These are phyloP conservation scores for Symbiodinium natans DNA, from an alignment of 73 alveolate genomes.

Conservation along the genomic window DNA sequence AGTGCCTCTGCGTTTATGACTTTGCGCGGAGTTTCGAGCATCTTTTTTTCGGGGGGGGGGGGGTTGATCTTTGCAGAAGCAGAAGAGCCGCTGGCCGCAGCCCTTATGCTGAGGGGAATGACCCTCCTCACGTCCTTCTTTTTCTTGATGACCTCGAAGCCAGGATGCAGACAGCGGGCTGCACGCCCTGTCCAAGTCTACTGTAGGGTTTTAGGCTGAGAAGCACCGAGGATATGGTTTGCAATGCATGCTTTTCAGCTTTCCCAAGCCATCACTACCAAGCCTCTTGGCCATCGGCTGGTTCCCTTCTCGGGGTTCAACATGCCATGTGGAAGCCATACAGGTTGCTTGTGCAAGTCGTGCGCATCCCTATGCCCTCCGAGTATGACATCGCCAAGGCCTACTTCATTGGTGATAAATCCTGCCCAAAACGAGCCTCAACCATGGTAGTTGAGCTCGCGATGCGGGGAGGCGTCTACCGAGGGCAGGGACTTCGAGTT, in stretches of 20 bases:
- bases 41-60: too few relatives aligned
- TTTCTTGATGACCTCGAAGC: constrained; percentile 65
- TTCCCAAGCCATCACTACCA: constrained; percentile 85
- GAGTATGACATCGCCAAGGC: constrained; percentile 57
- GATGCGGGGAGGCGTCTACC: constrained; percentile 52
- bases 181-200: background rate
- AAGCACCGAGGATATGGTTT: constrained; percentile 42
- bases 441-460: too few relatives aligned
- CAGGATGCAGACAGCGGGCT: background rate
- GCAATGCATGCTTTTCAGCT: constrained; percentile 92
- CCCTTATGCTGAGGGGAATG: constrained; percentile 39
- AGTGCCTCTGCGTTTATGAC: too few relatives aligned
- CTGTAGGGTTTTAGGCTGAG: too few relatives aligned
- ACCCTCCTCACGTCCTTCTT: constrained; percentile 70
- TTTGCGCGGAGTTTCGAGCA: too few relatives aligned
- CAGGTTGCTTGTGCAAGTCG: constrained; percentile 79
- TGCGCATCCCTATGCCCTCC: constrained; percentile 77
- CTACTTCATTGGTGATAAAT: too few relatives aligned
- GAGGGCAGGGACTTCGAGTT: constrained; percentile 68
- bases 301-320: background rate
- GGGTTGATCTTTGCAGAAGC: too few relatives aligned
- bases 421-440: too few relatives aligned
- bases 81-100: background rate
- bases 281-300: background rate
- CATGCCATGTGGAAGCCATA: too few relatives aligned